Conservation (phyloP, 164 flowering plant genomes). For the Berberis vulgaris region DNA sequence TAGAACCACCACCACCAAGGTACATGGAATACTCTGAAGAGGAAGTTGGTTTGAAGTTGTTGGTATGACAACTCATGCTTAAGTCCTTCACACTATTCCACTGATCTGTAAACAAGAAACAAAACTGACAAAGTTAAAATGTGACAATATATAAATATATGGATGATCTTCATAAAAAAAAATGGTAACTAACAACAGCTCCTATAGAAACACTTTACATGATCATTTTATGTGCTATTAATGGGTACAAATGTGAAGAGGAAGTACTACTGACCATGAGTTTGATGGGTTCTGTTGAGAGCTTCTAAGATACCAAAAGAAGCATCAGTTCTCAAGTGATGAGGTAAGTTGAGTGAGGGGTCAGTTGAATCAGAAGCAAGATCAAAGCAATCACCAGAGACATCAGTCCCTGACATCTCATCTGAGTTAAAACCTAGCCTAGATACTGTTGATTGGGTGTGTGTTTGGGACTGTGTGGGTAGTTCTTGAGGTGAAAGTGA, state of each 20-base stretch:
- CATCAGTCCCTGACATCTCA: conserved; percentile 36
- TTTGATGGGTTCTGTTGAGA: conserved; percentile 38
- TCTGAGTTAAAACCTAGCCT: conserved; percentile 39
- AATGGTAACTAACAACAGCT: neutral
- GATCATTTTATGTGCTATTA: no score
- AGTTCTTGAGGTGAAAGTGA: conserved; percentile 73
- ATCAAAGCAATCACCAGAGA: conserved; percentile 54
- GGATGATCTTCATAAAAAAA: neutral
- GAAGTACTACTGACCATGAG: conserved; percentile 34
- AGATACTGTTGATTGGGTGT: conserved; percentile 19
- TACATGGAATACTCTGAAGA: conserved; percentile 31
- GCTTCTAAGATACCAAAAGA: conserved; percentile 56
- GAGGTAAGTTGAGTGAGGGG: conserved; percentile 32
- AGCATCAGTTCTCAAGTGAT: conserved; percentile 16
- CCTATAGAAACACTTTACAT: no score
- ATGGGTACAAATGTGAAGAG: neutral
- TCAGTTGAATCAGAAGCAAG: conserved; percentile 40
- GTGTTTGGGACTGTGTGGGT: conserved; percentile 24
- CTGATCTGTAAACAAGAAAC: conserved; percentile 48
- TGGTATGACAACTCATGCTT: conserved; percentile 19
- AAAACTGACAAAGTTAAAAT: no score
- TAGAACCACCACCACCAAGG: conserved; percentile 24
- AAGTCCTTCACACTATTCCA: conserved; percentile 29
- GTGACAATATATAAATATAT: no score
- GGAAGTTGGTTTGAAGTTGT: conserved; percentile 28